Base-by-base conservation (phyloP, 805 yeast genomes). In the Zygoascus tannicola region DNA sequence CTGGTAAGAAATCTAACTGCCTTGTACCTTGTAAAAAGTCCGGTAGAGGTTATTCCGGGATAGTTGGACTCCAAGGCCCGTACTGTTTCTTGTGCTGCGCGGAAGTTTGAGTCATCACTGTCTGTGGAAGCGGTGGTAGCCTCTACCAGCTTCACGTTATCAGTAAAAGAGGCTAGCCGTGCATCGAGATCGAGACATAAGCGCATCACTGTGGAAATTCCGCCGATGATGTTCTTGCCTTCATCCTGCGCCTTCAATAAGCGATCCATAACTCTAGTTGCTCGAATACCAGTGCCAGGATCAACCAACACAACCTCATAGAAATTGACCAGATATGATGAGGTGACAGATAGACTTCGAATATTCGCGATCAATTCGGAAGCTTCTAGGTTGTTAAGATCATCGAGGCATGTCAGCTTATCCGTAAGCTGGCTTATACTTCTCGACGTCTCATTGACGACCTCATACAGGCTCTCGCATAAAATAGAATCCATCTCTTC, bases 171-270 rank as follows among this genome's bases (percentile, higher is more conserved):
- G 4, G 46, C 33, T 22, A 46, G 34, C 28, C 43, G 19, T 4
- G 50, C 40, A 15, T 57, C 63, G 36, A 55, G 57, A 59, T 57
- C 55, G 8, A 58, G 37, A 21, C 56, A 54, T 45, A 52, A 49
- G 8, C 60, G 40, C 41, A 59, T 58, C 12, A 59, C 43, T 7
- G 22, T 32, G n/a, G 56, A 57, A 14, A 59, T 38, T 20, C 53
- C 43, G 8, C 41, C 36, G 20, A 59, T 40, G 32, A 59, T 26
- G 30, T 45, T 40, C 7, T 38, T 35, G 12, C 35, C 45, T 19
- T 35, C 46, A 21, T 42, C 43, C 16, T 42, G 47, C 8, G 47
- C 19, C 40, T 45, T 44, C 19, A 48, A 49, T 16, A 54, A 39
- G 10, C 50, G 43, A 19, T 38, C 43, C 50, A 47, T 48, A 23